Evolutionary conservation across 2,329 filamentous ascomycete species (phyloP).

Genomic region (Diaporthe sp.): DNA sequence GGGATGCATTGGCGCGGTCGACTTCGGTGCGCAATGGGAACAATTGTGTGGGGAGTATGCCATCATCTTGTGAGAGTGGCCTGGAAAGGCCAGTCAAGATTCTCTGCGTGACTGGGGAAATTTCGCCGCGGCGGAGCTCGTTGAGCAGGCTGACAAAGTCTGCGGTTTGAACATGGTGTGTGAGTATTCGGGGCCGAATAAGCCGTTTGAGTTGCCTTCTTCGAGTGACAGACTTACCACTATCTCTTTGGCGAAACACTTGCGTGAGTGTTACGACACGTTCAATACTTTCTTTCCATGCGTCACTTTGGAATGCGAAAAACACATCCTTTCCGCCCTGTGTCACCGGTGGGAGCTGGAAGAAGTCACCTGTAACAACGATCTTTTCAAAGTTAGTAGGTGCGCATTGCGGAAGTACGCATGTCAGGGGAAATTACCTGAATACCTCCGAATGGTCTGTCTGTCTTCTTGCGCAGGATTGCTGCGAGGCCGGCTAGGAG

Average conservation of each 20-base stretch:
- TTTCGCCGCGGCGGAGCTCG: conserved; percentile 79
- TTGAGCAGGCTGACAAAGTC: conserved; percentile 80
- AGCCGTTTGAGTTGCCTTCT: too few relatives aligned
- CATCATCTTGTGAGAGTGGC: conserved; percentile 69
- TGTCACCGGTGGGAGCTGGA: conserved; percentile 82
- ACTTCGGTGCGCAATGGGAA: conserved; percentile 80
- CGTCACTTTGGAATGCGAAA: conserved; percentile 79
- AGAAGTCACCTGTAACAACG: conserved; percentile 83
- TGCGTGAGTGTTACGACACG: conserved; percentile 81
- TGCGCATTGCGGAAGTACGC: rapidly evolving
- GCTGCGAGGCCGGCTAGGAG: conserved; percentile 78
- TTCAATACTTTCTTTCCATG: conserved; percentile 80
- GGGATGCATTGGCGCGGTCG: conserved; percentile 75
- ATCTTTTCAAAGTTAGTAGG: conserved; percentile 58
- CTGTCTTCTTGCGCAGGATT: conserved; percentile 76
- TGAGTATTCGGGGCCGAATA: not conserved
- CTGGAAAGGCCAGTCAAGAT: conserved; percentile 73
- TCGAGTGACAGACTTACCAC: not conserved
- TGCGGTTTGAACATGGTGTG: conserved; percentile 50
- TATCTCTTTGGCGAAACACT: conserved; percentile 82
- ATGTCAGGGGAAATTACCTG: conserved; percentile 48
- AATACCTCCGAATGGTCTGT: conserved; percentile 80
- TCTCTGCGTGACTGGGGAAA: conserved; percentile 71
- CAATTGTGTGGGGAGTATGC: conserved; percentile 78
- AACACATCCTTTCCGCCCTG: conserved; percentile 71